Evolutionary conservation across 345 rosid species (phyloP), one percentile per base, ranked within the genome.

Genomic region (Toxicodendron radicans): DNA sequence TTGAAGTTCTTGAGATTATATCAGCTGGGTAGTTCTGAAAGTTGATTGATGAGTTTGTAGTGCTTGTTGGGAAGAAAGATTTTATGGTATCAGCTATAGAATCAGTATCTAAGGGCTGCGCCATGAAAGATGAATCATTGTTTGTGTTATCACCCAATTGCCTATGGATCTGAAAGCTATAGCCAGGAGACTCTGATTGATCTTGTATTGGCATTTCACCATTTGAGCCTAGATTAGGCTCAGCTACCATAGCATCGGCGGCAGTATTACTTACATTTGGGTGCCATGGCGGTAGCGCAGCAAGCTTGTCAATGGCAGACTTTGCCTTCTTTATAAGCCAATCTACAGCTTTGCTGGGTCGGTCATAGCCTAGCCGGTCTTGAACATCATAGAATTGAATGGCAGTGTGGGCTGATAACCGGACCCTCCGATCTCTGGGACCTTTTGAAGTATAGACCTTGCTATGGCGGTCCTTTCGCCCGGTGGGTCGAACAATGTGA

Each of bases 321-420:
- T 88, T 90, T 0, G 97, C 97, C 75, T 92, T 90, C 75, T 81
- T 86, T 71, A 92, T 92, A 61, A 92, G 91, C 97, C 97, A 92
- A 57, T 92, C 97, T 9, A 92, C 94, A 16, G 97, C 96, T 80
- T 90, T 92, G 77, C 97, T 90, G 27, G 97, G 97, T 46, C 95
- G 80, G 83, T 92, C 95, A 46, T 86, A 92, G 64, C 95, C 95
- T 59, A 92, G 80, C 77, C 97, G 83, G 85, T 88, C 97, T 84
- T 92, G 94, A 72, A 91, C 96, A 76, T 91, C 97, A 78, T 90
- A 92, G 78, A 92, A 92, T 64, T 92, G 95, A 69, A 92, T 92
- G 0, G 97, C 97, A 0, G 97, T 92, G 75, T 90, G 92, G n/a
- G 95, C 97, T 8, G 97, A 83, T 51, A 92, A 76, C 66, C 97